Conservation (phyloP, 75 land plant species). For the Selaginella moellendorffii region DNA sequence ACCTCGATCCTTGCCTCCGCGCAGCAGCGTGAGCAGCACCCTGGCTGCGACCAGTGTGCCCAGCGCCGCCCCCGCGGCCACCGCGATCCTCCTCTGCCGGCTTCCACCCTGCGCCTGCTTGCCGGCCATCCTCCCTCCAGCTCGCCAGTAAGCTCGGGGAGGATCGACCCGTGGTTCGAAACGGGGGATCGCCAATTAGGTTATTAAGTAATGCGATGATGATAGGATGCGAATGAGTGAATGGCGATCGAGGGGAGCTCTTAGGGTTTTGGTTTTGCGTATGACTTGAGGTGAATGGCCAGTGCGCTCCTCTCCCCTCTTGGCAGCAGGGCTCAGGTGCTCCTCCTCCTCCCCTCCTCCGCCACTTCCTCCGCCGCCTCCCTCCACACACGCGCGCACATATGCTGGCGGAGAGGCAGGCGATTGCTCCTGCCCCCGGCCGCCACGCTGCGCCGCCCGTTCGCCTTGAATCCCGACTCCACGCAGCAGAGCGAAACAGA, state of each 20-base stretch:
- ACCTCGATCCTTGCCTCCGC: neutral
- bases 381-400: neutral
- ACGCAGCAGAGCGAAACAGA: too few relatives aligned
- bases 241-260: neutral
- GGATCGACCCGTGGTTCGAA: neutral
- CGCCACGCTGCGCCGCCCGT: too few relatives aligned
- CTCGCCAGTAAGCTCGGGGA: too few relatives aligned
- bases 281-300: neutral
- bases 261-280: neutral
- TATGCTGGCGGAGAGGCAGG: neutral
- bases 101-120: neutral
- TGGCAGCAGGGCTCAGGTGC: neutral
- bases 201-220: neutral
- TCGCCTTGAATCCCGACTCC: too few relatives aligned
- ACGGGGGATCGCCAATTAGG: neutral
- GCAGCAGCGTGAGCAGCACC: neutral
- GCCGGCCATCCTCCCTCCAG: neutral
- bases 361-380: neutral
- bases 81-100: neutral
- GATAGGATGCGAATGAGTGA: neutral
- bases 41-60: neutral
- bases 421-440: too few relatives aligned
- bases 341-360: slow-evolving; percentile 11
- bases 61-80: neutral
- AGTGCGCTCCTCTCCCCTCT: neutral